Conservation (phyloP, 1,284 basidiomycete species). For the Microbotryum scabiosae region DNA sequence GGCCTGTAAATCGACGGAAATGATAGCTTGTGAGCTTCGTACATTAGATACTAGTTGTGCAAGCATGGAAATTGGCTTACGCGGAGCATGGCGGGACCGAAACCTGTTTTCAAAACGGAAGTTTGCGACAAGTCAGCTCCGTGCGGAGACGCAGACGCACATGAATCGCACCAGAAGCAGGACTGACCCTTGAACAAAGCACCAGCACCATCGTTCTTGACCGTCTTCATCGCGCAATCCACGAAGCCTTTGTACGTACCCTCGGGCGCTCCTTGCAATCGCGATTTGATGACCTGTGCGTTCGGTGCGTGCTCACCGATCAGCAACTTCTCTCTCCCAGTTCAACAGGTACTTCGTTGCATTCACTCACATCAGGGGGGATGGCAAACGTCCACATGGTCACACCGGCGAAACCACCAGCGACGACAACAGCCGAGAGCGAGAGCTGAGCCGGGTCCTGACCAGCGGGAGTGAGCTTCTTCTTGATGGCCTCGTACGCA, state of each 20-base stretch:
- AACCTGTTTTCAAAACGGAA: slow-evolving; percentile 41
- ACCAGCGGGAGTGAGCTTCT: slow-evolving; percentile 66
- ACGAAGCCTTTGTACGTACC: slow-evolving; percentile 91
- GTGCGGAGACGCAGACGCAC: too few relatives aligned
- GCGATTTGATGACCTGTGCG: slow-evolving; percentile 80
- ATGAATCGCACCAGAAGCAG: slow-evolving; percentile 17
- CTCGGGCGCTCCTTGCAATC: slow-evolving; percentile 90
- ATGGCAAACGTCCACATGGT: slow-evolving; percentile 97
- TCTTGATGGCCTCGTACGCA: slow-evolving; percentile 91
- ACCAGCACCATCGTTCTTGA: slow-evolving; percentile 77
- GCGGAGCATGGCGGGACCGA: slow-evolving; percentile 1
- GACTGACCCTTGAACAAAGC: slow-evolving; percentile 80
- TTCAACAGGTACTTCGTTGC: background rate
- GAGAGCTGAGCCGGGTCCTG: slow-evolving; percentile 71
- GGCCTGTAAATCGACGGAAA: slow-evolving; percentile 46
- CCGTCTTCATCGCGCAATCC: slow-evolving; percentile 86
- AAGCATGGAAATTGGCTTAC: too few relatives aligned
- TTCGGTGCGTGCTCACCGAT: slow-evolving; percentile 30
- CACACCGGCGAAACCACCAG: slow-evolving; percentile 89
- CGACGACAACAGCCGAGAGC: slow-evolving; percentile 76
- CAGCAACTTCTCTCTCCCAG: slow-evolving; percentile 28
- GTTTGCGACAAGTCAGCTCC: background rate
- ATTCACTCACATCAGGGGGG: slow-evolving; percentile 71
- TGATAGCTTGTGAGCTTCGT: background rate
- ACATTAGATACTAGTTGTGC: too few relatives aligned